Evolutionary conservation across 2,329 filamentous ascomycete species (phyloP).

Genomic region (Elsinoe necatrix): DNA sequence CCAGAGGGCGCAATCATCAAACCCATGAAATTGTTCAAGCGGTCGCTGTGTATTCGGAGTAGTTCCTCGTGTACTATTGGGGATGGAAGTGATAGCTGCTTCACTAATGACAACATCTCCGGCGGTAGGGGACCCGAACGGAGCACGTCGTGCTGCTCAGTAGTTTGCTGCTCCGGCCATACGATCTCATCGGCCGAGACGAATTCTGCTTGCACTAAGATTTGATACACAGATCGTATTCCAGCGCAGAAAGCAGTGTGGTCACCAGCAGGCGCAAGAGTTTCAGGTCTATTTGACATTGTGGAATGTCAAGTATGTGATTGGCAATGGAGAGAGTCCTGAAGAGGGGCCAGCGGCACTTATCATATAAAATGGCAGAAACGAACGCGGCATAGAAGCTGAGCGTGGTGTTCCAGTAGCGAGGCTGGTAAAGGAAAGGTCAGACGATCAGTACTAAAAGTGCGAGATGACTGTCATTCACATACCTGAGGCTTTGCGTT

Average conservation of each 20-base stretch:
- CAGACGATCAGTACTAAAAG: not conserved
- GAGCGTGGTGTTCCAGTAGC: not conserved
- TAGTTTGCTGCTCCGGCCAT: conserved; percentile 6
- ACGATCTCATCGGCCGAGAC: conserved; percentile 6
- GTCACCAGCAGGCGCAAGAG: conserved; percentile 1
- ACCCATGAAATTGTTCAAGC: not conserved
- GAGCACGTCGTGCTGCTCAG: conserved; percentile 8
- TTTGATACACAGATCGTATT: conserved; percentile 7
- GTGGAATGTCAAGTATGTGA: conserved; percentile 5
- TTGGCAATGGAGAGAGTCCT: not conserved
- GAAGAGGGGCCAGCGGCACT: not conserved
- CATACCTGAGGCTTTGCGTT: too few species aligned
- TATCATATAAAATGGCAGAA: not conserved
- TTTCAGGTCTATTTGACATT: conserved; percentile 5
- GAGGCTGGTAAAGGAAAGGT: not conserved
- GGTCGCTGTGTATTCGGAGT: conserved; percentile 1
- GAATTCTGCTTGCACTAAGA: conserved; percentile 8
- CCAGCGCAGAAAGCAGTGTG: conserved; percentile 7
- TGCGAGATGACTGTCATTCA: too few species aligned
- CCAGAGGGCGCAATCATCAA: conserved; percentile 5
- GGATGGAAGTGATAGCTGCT: conserved; percentile 6
- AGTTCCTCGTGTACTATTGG: conserved; percentile 5
- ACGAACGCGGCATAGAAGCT: not conserved
- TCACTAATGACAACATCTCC: conserved; percentile 7
- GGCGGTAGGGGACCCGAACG: conserved; percentile 8